Conservation (phyloP, 345 rosid species). For the Salix brachista region DNA sequence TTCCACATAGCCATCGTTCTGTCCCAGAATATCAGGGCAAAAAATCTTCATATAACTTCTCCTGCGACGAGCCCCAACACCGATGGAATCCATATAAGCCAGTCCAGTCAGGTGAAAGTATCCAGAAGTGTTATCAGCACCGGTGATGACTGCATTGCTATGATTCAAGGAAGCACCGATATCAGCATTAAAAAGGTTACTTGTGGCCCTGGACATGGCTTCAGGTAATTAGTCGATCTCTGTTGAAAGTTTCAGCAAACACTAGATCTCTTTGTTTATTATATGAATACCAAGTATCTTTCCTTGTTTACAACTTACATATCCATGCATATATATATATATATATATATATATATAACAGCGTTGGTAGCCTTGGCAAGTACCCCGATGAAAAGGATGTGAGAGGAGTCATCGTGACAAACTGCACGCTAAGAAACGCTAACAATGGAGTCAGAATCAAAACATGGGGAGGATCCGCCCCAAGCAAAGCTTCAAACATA, state of each 20-base stretch:
- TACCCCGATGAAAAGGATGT: slow-evolving; percentile 52
- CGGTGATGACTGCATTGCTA: slow-evolving; percentile 69
- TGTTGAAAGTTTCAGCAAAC: not conserved
- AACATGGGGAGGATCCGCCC: slow-evolving; percentile 49
- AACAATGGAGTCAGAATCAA: slow-evolving; percentile 73
- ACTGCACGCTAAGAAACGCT: slow-evolving; percentile 50
- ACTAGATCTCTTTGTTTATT: not conserved
- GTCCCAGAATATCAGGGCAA: slow-evolving; percentile 30
- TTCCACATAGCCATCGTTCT: slow-evolving; percentile 45
- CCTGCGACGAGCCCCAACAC: slow-evolving; percentile 60
- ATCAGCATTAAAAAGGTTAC: slow-evolving; percentile 38
- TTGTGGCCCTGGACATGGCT: slow-evolving; percentile 84
- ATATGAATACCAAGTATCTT: not conserved
- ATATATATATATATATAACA: slow-evolving; percentile 11
- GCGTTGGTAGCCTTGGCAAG: slow-evolving; percentile 79
- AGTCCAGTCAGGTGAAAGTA: slow-evolving; percentile 44
- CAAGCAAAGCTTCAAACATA: slow-evolving; percentile 40
- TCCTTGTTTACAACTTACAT: not conserved
- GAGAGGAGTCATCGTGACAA: slow-evolving; percentile 35
- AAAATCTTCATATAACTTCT: slow-evolving; percentile 29
- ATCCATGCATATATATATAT: not conserved
- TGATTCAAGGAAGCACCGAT: slow-evolving; percentile 54
- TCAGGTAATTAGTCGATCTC: slow-evolving; percentile 34
- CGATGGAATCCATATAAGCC: slow-evolving; percentile 68
- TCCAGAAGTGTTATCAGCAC: slow-evolving; percentile 39